Percentiles rank a stretch among this genome's conserved stretches.
These are phyloP conservation scores for Akebia trifoliata DNA, from an alignment of 164 flowering plant genomes.

Conservation along the genomic window DNA sequence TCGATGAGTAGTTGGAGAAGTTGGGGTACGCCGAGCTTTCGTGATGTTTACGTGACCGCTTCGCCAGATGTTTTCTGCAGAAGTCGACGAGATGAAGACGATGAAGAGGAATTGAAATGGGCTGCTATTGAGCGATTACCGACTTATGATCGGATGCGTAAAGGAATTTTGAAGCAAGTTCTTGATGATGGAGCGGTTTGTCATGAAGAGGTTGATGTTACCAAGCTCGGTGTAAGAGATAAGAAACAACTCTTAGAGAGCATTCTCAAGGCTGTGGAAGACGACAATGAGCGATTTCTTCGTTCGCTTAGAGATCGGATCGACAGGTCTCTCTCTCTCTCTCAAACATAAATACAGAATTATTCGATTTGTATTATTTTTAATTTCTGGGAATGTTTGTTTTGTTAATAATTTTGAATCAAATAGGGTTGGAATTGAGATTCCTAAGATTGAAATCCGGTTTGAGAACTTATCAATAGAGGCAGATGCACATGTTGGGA, in stretches of 20 bases:
- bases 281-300: conserved; percentile 45
- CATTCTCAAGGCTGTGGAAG: conserved; percentile 38
- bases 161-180: conserved; percentile 33
- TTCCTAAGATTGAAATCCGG: conserved; percentile 55
- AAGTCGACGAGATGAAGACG: conserved; percentile 26
- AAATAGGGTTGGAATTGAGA: conserved; percentile 48
- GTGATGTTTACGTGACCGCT: conserved; percentile 29
- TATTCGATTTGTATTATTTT: too few species aligned
- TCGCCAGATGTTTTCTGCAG: conserved; percentile 28
- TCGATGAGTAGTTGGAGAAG: conserved; percentile 25
- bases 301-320: conserved; percentile 32
- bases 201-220: conserved; percentile 34
- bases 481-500: conserved; percentile 47
- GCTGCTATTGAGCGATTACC: conserved; percentile 65
- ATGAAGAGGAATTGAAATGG: conserved; percentile 60
- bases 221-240: conserved; percentile 31
- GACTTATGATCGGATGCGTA: conserved; percentile 38
- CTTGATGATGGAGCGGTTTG: conserved; percentile 31
- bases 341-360: too few species aligned
- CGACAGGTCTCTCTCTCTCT: too few species aligned
- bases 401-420: background rate
- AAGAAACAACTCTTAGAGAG: conserved; percentile 38
- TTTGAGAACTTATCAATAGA: conserved; percentile 43
- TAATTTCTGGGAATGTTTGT: background rate
- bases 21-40: conserved; percentile 28